Evolutionary conservation across 2,329 filamentous ascomycete species (phyloP), one percentile per base, ranked within the genome.

Genomic region (Cucurbitaria berberidis): DNA sequence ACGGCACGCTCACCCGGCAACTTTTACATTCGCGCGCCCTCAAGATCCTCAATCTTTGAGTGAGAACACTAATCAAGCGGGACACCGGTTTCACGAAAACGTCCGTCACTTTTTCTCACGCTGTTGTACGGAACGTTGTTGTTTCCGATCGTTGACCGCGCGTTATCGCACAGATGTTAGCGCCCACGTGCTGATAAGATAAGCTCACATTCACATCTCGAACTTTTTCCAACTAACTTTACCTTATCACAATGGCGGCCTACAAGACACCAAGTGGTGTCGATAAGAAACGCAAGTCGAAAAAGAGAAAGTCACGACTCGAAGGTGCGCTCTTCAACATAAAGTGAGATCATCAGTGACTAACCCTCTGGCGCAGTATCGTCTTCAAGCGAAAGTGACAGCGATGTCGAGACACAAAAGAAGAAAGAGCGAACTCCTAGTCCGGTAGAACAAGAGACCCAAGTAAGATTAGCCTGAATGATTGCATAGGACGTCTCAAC

Each of bases 331-430:
- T n/a, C n/a, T n/a, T 19, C 10, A n/a, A n/a, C n/a, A n/a, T n/a
- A n/a, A n/a, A n/a, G n/a, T n/a, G n/a, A n/a, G n/a, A n/a, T n/a
- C n/a, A n/a, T n/a, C n/a, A n/a, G 40, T 11, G 40, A 42, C 54
- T 67, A 42, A 70, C 45, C n/a, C 19, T 41, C 21, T 21, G 39
- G 9, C 34, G 54, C 62, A 62, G 60, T 69, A 18, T 74, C 70
- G 15, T 73, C 70, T 24, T 68, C 67, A 10, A 63, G 60, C 59
- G 64, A 70, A 41, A 66, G 66, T 57, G 69, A 70, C 35, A 73
- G 68, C 62, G 67, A 68, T 54, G 62, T 56, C 16, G 51, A 60
- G 9, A 55, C 44, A 11, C 51, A 59, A 39, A 60, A 56, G 50
- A 66, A 39, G 18, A 43, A 15, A 24, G 60, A 57, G 8, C 5